A percentile compares a stretch with the other conserved stretches of the same genome.
phyloP scores from a whole-genome alignment of 495 filamentous ascomycete species.

The Neurospora sp. region DNA sequence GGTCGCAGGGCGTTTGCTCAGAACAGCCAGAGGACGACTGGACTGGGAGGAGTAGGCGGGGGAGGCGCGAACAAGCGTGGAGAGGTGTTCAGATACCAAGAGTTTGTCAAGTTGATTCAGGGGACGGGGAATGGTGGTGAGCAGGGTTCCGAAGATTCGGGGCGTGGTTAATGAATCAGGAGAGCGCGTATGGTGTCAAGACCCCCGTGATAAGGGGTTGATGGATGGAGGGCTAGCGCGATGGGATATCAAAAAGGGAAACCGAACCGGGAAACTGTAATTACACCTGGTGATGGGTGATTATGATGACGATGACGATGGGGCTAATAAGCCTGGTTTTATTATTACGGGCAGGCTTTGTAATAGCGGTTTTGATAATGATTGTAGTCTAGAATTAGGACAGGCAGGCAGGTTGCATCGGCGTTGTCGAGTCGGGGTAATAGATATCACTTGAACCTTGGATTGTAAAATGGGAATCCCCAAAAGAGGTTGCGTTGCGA shows the following conservation, averaged over 20 bases:
- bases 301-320: not conserved
- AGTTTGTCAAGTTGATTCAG: constrained; percentile 58
- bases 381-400: not conserved
- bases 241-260: not conserved
- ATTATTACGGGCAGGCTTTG: not conserved
- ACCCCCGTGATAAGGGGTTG: not conserved
- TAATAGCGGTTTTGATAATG: not conserved
- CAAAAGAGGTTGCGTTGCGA: not conserved
- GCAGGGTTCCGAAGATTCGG: constrained; percentile 20
- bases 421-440: not conserved
- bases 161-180: not conserved
- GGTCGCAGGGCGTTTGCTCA: constrained; percentile 68
- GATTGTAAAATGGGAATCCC: not conserved
- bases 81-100: constrained; percentile 70
- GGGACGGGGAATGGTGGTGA: constrained; percentile 28
- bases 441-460: not conserved
- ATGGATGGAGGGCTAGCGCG: not conserved
- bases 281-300: not conserved
- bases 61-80: constrained; percentile 43
- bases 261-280: not conserved
- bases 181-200: constrained; percentile 2
- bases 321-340: not conserved
- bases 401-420: not conserved
- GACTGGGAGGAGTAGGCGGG: constrained; percentile 1
- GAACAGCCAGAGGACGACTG: constrained; percentile 17